Evolutionary conservation across 2,329 filamentous ascomycete genomes (phyloP), one percentile per base, ranked within the genome.

Genomic region (Aspergillus phoenicis): DNA sequence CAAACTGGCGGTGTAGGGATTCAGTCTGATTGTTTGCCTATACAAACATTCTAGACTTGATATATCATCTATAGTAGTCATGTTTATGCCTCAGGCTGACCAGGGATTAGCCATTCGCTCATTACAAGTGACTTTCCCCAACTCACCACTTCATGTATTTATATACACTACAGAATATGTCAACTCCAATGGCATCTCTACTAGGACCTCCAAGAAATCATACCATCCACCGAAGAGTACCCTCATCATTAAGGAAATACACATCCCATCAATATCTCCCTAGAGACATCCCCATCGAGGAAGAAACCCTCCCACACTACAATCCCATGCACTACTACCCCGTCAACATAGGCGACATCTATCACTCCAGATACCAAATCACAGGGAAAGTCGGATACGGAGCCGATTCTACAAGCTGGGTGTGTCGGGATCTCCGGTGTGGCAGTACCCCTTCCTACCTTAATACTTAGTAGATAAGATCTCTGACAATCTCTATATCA

Each of bases 391-490:
- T 81, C 3, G 78, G 78, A 1, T 80, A 70, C 62, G 78, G 78
- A 13, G 72, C 70, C n/a, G 77, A 74, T 26, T 81, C 78, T 1
- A 81, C 78, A 0, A 75, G 77, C 8, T 81, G 78, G 78, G 72
- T 81, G 15, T 77, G 76, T n/a, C 71, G 67, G 30, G 76, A 80
- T 63, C 66, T 77, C 10, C 66, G 68, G 72, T 72, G 58, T 41
- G 53, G 53, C 41, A 15, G 2, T 22, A 41, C 11, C 20, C 58
- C 49, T 30, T 54, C 62, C 62, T 8, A 26, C 47, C 20, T 33
- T 33, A 11, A 26, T 13, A 33, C n/a, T 28, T 30, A 49, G 17
- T 33, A 33, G 4, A 13, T 11, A 53, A n/a, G 24, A 39, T 13
- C 38, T 33, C 52, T 53, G n/a, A 55, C 45, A 2, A 54, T 20